Conservation (phyloP, 129 eudicot genomes). For the Escallonia herrerae region DNA sequence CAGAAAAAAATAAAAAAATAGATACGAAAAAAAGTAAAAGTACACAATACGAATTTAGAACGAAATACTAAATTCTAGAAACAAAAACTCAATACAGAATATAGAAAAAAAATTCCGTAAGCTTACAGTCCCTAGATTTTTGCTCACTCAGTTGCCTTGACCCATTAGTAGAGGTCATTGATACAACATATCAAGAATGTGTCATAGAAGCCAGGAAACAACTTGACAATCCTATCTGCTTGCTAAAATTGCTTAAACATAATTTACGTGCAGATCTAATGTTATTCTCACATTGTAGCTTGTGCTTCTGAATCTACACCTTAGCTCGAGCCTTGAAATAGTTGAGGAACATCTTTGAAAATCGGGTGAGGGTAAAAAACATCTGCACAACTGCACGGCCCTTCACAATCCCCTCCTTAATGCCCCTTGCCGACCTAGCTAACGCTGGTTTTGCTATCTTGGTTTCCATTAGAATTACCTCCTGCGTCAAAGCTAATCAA, state of each 20-base stretch:
- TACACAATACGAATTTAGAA: too few relatives aligned
- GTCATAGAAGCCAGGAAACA: neutral
- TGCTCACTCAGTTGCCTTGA: too few relatives aligned
- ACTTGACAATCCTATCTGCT: neutral
- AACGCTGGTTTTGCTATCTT: slow-evolving; percentile 44
- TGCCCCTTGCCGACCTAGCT: slow-evolving; percentile 72
- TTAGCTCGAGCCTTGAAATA: slow-evolving; percentile 49
- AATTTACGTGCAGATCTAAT: slow-evolving; percentile 1
- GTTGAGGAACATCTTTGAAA: slow-evolving; percentile 46
- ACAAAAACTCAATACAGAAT: too few relatives aligned
- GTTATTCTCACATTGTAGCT: slow-evolving; percentile 12
- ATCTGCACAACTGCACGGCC: slow-evolving; percentile 57
- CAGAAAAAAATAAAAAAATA: too few relatives aligned
- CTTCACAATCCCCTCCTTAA: slow-evolving; percentile 69
- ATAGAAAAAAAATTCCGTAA: too few relatives aligned
- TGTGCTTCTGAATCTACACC: slow-evolving; percentile 18
- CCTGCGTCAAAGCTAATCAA: slow-evolving; percentile 80
- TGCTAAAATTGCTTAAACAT: neutral
- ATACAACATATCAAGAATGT: too few relatives aligned
- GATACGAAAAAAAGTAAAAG: too few relatives aligned
- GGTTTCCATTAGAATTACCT: slow-evolving; percentile 32
- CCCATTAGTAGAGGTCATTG: too few relatives aligned
- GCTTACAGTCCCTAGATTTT: too few relatives aligned
- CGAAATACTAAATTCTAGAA: too few relatives aligned
- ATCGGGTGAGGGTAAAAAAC: slow-evolving; percentile 54